These are phyloP conservation scores for Buxus sempervirens DNA, from an alignment of 164 flowering plant species.

Conservation along the genomic window DNA sequence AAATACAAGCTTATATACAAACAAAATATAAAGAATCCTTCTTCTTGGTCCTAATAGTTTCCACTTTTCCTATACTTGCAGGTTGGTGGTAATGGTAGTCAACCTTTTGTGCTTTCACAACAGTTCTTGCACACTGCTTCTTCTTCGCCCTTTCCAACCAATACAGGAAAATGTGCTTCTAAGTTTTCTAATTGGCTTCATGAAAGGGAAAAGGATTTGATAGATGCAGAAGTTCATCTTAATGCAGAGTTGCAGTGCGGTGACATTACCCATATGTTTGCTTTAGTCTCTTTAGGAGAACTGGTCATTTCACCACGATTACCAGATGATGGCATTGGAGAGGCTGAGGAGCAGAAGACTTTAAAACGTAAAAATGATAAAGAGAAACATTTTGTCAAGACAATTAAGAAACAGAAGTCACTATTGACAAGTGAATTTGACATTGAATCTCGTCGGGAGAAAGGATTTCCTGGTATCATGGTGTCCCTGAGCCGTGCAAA, in stretches of 20 bases:
- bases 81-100: conserved; percentile 50
- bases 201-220: conserved; percentile 52
- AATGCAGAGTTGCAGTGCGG: conserved; percentile 74
- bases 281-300: conserved; percentile 68
- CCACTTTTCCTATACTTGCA: conserved; percentile 20
- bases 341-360: conserved; percentile 56
- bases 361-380: conserved; percentile 53
- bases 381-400: conserved; percentile 19
- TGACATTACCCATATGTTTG: conserved; percentile 66
- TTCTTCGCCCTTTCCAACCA: conserved; percentile 64
- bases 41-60: neutral
- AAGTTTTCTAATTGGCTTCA: conserved; percentile 63
- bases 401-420: conserved; percentile 46
- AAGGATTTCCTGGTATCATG: conserved; percentile 89
- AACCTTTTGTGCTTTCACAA: conserved; percentile 72
- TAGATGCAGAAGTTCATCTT: conserved; percentile 53
- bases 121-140: conserved; percentile 62
- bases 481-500: conserved; percentile 41
- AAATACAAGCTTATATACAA: too few species aligned
- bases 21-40: neutral
- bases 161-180: conserved; percentile 72
- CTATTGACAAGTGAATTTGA: conserved; percentile 46
- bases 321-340: conserved; percentile 90
- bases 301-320: conserved; percentile 54
- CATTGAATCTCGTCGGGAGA: conserved; percentile 59